phyloP scores from a whole-genome alignment of 345 rosid species.

The Nasturtium officinale region DNA sequence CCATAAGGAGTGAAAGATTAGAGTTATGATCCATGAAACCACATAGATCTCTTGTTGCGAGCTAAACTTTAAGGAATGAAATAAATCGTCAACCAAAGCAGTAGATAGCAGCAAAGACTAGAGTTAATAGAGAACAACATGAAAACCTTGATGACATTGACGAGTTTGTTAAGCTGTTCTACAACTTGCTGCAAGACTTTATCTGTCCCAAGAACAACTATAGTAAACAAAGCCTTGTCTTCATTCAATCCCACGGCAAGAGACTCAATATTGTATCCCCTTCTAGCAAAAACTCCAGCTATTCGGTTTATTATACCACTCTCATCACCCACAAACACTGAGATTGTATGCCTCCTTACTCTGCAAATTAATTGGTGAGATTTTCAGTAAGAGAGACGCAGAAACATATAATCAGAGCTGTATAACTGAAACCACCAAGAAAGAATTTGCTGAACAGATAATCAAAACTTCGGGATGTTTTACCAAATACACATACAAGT shows the following conservation, averaged over 20 bases:
- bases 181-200: slow-evolving; percentile 80
- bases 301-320: slow-evolving; percentile 95
- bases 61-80: neutral
- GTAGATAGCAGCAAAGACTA: neutral
- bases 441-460: neutral
- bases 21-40: slow-evolving; percentile 5
- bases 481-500: neutral
- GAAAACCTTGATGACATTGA: slow-evolving; percentile 84
- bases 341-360: slow-evolving; percentile 79
- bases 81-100: neutral
- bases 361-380: slow-evolving; percentile 43
- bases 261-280: slow-evolving; percentile 95
- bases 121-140: neutral
- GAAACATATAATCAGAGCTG: neutral
- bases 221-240: slow-evolving; percentile 91
- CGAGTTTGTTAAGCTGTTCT: slow-evolving; percentile 96
- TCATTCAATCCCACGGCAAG: slow-evolving; percentile 91
- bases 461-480: neutral
- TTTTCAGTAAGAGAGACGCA: neutral
- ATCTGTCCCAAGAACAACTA: slow-evolving; percentile 87
- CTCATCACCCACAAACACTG: slow-evolving; percentile 96
- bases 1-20: slow-evolving; percentile 19
- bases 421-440: neutral
- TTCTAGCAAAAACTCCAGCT: slow-evolving; percentile 93
- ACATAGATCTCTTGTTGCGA: neutral